Conservation (phyloP, 495 filamentous ascomycete species). For the Neurospora sp. region DNA sequence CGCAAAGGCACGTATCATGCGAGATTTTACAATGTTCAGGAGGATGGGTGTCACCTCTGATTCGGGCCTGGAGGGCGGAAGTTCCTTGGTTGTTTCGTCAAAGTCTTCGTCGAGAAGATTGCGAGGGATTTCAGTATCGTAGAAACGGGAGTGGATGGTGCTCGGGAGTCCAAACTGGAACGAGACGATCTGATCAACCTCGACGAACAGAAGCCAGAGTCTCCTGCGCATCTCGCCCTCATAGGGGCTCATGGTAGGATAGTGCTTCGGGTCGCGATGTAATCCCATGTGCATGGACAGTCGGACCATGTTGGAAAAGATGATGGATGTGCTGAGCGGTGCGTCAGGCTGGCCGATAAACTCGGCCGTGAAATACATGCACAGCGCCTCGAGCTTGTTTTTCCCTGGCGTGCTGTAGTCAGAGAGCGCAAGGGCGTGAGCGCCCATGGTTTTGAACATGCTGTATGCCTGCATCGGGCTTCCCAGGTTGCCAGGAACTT, state of each 20-base stretch:
- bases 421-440: slow-evolving; percentile 27
- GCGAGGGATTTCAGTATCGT: slow-evolving; percentile 27
- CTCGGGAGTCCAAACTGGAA: slow-evolving; percentile 23
- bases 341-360: slow-evolving; percentile 22
- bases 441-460: slow-evolving; percentile 16
- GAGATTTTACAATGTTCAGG: slow-evolving; percentile 15
- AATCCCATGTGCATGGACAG: slow-evolving; percentile 32
- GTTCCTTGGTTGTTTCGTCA: slow-evolving; percentile 15
- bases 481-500: slow-evolving; percentile 14
- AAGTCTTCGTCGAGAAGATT: slow-evolving; percentile 31
- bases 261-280: slow-evolving; percentile 30
- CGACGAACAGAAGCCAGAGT: slow-evolving; percentile 22
- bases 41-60: slow-evolving; percentile 19
- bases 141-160: slow-evolving; percentile 13
- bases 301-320: slow-evolving; percentile 26
- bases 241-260: slow-evolving; percentile 21
- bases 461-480: slow-evolving; percentile 1
- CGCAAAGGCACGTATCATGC: slow-evolving; percentile 15
- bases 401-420: slow-evolving; percentile 32
- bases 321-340: slow-evolving; percentile 28
- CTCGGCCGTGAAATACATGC: slow-evolving; percentile 27
- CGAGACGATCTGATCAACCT: slow-evolving; percentile 17
- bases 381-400: slow-evolving; percentile 31
- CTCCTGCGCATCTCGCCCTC: slow-evolving; percentile 29
- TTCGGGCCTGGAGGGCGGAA: slow-evolving; percentile 28